Evolutionary conservation across 495 filamentous ascomycete genomes (phyloP), one percentile per base, ranked within the genome.

Genomic region (Neurospora sp.): DNA sequence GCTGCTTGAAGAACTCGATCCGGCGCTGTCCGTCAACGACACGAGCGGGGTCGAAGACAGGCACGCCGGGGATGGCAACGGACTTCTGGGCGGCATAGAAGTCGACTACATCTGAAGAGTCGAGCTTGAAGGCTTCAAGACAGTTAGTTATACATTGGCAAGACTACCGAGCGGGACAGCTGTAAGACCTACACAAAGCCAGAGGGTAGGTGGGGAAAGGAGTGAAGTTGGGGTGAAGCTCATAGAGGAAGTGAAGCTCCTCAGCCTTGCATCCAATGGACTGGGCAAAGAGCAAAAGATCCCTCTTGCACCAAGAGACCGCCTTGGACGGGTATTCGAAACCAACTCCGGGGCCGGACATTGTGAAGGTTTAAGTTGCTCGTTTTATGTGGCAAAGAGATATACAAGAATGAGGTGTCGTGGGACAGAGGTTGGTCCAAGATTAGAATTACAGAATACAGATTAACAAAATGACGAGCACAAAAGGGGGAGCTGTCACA

Each of bases 221-320:
- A 44, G 90, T 76, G 81, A 97, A 96, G 74, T 89, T 85, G 59
- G 93, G 92, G 79, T 96, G 91, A 39, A 94, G 87, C 82, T 95
- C 93, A 74, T 93, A 97, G 81, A 96, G 89, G 79, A 96, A 97
- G 76, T 96, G 93, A 75, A 97, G 87, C 84, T 97, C 94, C 72
- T 97, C 89, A n/a, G 86, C 85, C 69, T 89, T 94, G 79, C 87
- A 88, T 20, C 94, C 94, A 78, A 97, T 94, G 82, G 90, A 93
- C 82, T 93, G 91, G 42, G 94, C 93, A 79, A 97, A 97, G 38
- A 97, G 88, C 75, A 97, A 85, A 35, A 89, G 87, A 85, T 97
- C 94, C 53, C 94, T 88, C 88, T 96, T 94, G 75, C 92, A 83
- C 94, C 93, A 97, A 75, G 89, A 86, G 5, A 97, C 93, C 76